Percentiles rank a stretch among this genome's conserved stretches.
Evolutionary conservation across 129 eudicot species (phyloP).

Genomic region (Centrapalus pauciflorus): DNA sequence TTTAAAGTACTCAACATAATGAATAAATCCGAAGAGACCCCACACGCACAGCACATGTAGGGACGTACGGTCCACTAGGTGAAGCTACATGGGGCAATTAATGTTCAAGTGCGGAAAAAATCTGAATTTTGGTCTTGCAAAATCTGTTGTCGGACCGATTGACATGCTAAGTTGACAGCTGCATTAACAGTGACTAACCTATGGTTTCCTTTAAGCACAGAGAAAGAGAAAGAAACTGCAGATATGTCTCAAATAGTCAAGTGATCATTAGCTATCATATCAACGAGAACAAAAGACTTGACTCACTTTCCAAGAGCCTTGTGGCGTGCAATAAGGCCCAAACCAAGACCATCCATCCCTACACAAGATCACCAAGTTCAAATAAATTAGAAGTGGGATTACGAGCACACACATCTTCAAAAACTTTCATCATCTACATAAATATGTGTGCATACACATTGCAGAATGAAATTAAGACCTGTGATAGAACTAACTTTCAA

Average conservation of each 20-base stretch:
- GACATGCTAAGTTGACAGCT: neutral
- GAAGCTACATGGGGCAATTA: neutral
- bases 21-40: neutral
- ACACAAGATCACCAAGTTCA: conserved; percentile 15
- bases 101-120: neutral
- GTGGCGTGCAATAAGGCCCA: conserved; percentile 88
- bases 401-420: neutral
- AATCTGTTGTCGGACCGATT: neutral
- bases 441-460: neutral
- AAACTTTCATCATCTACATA: neutral
- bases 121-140: neutral
- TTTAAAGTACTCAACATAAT: neutral
- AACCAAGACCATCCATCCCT: conserved; percentile 97
- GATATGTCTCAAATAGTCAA: neutral
- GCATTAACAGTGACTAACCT: neutral
- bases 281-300: neutral
- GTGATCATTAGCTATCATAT: conserved; percentile 1
- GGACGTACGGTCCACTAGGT: neutral
- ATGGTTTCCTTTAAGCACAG: neutral
- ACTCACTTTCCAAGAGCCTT: conserved; percentile 88
- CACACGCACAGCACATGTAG: neutral
- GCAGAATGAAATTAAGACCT: conserved; percentile 8
- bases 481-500: neutral
- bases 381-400: conserved; percentile 11
- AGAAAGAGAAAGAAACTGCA: neutral